Base-by-base conservation (phyloP, 2,329 filamentous ascomycete species). In the Didymosphaeria variabile region DNA sequence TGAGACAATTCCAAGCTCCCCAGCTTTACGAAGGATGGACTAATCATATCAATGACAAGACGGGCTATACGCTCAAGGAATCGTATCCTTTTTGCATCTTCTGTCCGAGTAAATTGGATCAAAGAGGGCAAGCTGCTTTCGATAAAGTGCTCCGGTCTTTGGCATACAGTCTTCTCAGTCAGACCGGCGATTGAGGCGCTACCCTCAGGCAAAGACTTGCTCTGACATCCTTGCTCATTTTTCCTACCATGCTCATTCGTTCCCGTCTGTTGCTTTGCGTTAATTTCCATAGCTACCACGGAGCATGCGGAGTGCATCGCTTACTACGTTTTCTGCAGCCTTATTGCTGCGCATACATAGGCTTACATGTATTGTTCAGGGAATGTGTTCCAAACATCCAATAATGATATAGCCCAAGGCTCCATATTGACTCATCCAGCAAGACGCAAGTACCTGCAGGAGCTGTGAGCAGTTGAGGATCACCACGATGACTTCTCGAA, bases 361-460 rank as follows among this genome's bases (percentile, higher is more conserved):
- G 2, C 26, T 36, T 54, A 29, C 38, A 31, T n/a, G 19, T 31
- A 44, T 7, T 5, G 12, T 1, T 12, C 21, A 32, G 38, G 26
- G 17, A 15, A 5, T 31, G 26, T 54, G 26, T 23, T 32, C 15
- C 5, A 32, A 44, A 42, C 51, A 54, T 31, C 51, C 51, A 54
- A 44, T 44, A 23, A 17, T 19, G 40, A 52, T 40, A 40, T 44
- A 44, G 19, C 36, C 38, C 23, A 23, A n/a, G 23, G 44, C 36
- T 54, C 51, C 10, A 54, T 52, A 54, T 54, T 54, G 51, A 36
- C 51, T 23, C 36, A 54, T 44, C 51, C 51, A 44, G n/a, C 51
- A 29, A 2, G 17, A 10, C 21, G 6, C 13, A 54, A n/a, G 51
- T 42, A 42, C 19, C 49, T 21, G 3, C n/a, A 44, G 36, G 51